phyloP scores from a whole-genome alignment of 2,329 filamentous ascomycete genomes.

The Sclerotiophoma versabilis region DNA sequence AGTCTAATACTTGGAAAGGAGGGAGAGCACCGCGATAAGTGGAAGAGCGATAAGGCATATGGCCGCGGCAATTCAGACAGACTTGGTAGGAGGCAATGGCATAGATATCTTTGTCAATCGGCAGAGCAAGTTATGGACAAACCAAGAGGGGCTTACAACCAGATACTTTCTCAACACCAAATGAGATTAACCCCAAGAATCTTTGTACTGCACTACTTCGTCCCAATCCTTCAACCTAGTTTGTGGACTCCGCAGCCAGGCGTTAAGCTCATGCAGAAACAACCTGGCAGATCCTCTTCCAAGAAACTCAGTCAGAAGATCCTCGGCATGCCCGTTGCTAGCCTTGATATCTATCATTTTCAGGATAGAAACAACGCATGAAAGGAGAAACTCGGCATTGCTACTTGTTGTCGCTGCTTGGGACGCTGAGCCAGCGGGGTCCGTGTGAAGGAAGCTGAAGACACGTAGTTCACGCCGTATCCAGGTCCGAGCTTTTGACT shows the following conservation, averaged over 20 bases:
- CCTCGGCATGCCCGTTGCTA: conserved; percentile 78
- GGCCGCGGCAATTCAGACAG: no score
- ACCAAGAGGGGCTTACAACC: no score
- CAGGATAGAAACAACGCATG: conserved; percentile 84
- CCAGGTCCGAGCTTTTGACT: conserved; percentile 80
- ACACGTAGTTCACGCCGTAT: conserved; percentile 84
- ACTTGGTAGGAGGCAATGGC: no score
- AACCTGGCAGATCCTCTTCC: conserved; percentile 75
- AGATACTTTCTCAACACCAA: no score
- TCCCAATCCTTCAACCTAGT: conserved; percentile 79
- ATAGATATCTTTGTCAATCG: no score
- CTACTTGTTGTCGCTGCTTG: conserved; percentile 54
- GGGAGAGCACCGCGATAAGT: no score
- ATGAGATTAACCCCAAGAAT: conserved; percentile 7
- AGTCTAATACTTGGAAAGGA: no score
- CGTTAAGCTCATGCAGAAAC: conserved; percentile 84
- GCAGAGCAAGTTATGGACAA: no score
- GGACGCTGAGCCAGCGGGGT: conserved; percentile 27
- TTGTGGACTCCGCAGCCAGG: conserved; percentile 84
- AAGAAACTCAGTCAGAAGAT: conserved; percentile 79
- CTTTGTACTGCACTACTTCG: conserved; percentile 73
- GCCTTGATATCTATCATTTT: conserved; percentile 84
- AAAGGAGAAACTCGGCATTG: conserved; percentile 83
- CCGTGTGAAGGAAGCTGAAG: conserved; percentile 73
- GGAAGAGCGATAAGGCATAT: no score